Evolutionary conservation across 495 filamentous ascomycete species (phyloP).

Genomic region (Friedmanniomyces simplex): DNA sequence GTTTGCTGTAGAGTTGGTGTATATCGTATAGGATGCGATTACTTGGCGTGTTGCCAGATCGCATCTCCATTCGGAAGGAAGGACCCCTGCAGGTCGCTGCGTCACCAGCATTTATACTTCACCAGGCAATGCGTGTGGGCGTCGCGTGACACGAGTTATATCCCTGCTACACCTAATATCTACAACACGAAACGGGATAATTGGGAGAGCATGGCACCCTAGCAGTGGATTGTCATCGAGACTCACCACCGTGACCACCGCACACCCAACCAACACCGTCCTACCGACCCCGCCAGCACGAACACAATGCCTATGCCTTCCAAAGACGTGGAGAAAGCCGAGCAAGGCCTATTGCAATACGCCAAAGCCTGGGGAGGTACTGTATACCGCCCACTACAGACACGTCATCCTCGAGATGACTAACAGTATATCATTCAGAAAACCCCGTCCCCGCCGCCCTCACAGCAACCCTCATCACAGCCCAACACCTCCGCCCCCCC

Average conservation of each 20-base stretch:
- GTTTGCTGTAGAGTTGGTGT: too few species aligned
- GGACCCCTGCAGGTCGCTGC: too few species aligned
- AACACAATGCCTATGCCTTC: conserved; percentile 19
- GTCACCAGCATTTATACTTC: background rate
- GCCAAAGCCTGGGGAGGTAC: conserved; percentile 64
- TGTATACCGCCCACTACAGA: conserved; percentile 27
- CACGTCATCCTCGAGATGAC: conserved; percentile 11
- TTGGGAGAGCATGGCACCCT: background rate
- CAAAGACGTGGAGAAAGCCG: conserved; percentile 19
- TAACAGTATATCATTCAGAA: conserved; percentile 39
- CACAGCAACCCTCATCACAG: conserved; percentile 67
- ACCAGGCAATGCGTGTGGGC: background rate
- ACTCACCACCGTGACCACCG: background rate
- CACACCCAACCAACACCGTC: background rate
- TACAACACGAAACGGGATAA: background rate
- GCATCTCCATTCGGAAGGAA: background rate
- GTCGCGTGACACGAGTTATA: background rate
- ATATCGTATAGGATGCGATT: too few species aligned
- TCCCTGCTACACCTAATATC: background rate
- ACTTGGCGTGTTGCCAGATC: background rate
- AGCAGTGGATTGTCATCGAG: conserved; percentile 5
- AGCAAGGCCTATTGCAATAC: conserved; percentile 42
- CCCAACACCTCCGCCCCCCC: conserved; percentile 66
- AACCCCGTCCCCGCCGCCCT: conserved; percentile 67
- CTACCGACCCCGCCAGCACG: conserved; percentile 4